A percentile compares a stretch with the other conserved stretches of the same genome.
phyloP scores from a whole-genome alignment of 2,329 filamentous ascomycete genomes.

The Talaromyces piceae region DNA sequence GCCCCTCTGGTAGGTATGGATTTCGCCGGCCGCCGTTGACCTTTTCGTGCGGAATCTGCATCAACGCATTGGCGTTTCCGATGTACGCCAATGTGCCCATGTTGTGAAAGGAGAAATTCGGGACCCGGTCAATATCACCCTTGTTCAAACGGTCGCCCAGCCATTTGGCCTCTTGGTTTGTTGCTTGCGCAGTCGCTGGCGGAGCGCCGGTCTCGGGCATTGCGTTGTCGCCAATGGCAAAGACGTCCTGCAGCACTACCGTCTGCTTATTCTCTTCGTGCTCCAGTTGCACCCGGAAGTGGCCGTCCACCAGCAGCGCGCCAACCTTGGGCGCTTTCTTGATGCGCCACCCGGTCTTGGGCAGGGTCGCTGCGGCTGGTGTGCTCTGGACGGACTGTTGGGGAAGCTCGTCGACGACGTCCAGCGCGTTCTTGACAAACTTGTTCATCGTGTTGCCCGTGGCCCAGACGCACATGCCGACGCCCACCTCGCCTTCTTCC shows the following conservation, averaged over 20 bases:
- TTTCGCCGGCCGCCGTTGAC: slow-evolving; percentile 11
- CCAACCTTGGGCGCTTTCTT: slow-evolving; percentile 42
- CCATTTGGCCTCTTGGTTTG: slow-evolving; percentile 53
- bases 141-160: slow-evolving; percentile 49
- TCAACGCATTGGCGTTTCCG: slow-evolving; percentile 49
- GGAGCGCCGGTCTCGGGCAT: slow-evolving; percentile 44
- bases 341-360: slow-evolving; percentile 39
- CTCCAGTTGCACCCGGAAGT: slow-evolving; percentile 48
- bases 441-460: slow-evolving; percentile 32
- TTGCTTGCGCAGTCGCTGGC: slow-evolving; percentile 54
- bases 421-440: slow-evolving; percentile 22
- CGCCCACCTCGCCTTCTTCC: slow-evolving; percentile 48
- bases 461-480: slow-evolving; percentile 42
- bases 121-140: slow-evolving; percentile 26
- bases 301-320: slow-evolving; percentile 48
- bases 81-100: slow-evolving; percentile 55
- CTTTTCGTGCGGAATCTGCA: slow-evolving; percentile 41
- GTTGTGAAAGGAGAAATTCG: slow-evolving; percentile 49
- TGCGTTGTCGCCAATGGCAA: slow-evolving; percentile 50
- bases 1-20: slow-evolving; percentile 27
- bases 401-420: slow-evolving; percentile 28
- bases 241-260: slow-evolving; percentile 47
- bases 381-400: slow-evolving; percentile 18
- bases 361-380: neutral
- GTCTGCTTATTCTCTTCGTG: slow-evolving; percentile 24